Base-by-base conservation (phyloP, 306 rosid species). In the Trifolium repens region DNA sequence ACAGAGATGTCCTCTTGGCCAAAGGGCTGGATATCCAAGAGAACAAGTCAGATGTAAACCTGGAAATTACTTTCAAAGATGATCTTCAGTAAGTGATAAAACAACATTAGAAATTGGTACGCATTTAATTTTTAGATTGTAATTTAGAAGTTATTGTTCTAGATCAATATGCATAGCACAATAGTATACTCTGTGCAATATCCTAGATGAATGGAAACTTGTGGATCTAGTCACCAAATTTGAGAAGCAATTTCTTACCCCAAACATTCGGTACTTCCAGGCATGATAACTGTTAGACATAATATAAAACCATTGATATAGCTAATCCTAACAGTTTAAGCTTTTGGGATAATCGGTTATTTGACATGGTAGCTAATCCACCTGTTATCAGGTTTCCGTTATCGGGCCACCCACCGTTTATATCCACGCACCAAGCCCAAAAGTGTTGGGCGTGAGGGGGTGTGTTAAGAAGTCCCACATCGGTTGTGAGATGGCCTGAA, bases 61-160 rank as follows among this genome's bases (percentile, higher is more conserved):
- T 24, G 15, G 3, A 58, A 24, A 10, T 49, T n/a, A 55, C 14
- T 22, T 16, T 17, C 6, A 10, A 11, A 57, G 57, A 72, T 9
- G 42, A 57, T 55, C 47, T 57, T 55, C 27, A 40, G 10, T 68
- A 44, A 83, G 10, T 42, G 52, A 72, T 57, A 58, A 19, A 8
- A 58, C 68, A 15, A 24, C 58, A 57, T 1, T 14, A 55, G 3
- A 24, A 40, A 71, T 17, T 19, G 67, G 2, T 4, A 22, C 9
- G 15, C 65, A 71, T 37, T 55, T 55, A 9, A 37, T 11, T 44
- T 34, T 13, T 50, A 49, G 27, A 50, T 30, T 69, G 39, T 69
- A n/a, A 49, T 27, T 69, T 27, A 15, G 52, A 22, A 10, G 35
- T 37, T 8, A 16, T 67, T 30, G 54, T 69, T 69, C 16, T 69